Evolutionary conservation across 495 filamentous ascomycete genomes (phyloP).

Genomic region (Thermochaetoides thermophila): DNA sequence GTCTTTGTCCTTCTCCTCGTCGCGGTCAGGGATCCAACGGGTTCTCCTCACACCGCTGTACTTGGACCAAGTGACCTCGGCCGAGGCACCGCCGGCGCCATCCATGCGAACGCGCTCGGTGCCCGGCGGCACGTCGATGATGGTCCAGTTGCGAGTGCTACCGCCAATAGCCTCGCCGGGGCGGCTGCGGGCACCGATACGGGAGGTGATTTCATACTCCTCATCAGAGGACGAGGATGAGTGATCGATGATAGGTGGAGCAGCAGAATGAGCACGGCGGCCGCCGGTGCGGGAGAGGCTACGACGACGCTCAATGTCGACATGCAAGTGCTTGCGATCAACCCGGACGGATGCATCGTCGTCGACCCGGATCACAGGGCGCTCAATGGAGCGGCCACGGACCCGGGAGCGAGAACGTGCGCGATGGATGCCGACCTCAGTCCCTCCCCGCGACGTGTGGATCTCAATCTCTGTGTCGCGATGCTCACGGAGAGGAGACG

Average conservation of each 20-base stretch:
- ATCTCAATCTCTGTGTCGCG: constrained; percentile 41
- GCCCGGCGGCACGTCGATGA: constrained; percentile 68
- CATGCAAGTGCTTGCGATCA: constrained; percentile 47
- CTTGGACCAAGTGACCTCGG: constrained; percentile 59
- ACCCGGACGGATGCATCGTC: constrained; percentile 27
- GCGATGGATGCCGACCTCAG: constrained; percentile 34
- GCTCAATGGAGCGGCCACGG: constrained; percentile 20
- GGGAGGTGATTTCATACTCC: constrained; percentile 50
- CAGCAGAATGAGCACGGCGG: constrained; percentile 33
- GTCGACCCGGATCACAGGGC: constrained; percentile 16
- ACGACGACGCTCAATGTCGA: constrained; percentile 31
- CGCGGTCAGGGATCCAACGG: constrained; percentile 45
- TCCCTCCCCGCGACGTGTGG: constrained; percentile 28
- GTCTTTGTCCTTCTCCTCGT: constrained; percentile 15
- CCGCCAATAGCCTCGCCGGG: constrained; percentile 55
- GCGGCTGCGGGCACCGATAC: constrained; percentile 41
- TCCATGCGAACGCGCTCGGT: constrained; percentile 64
- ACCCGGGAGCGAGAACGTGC: constrained; percentile 20
- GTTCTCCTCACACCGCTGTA: constrained; percentile 62
- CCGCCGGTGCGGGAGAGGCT: constrained; percentile 15
- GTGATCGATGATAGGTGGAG: constrained; percentile 18
- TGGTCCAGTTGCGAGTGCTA: constrained; percentile 55
- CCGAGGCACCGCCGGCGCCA: constrained; percentile 47
- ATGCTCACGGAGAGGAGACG: constrained; percentile 28
- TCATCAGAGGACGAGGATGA: constrained; percentile 33